Base-by-base conservation (phyloP, 495 filamentous ascomycete species). In the Neurospora pannonica region DNA sequence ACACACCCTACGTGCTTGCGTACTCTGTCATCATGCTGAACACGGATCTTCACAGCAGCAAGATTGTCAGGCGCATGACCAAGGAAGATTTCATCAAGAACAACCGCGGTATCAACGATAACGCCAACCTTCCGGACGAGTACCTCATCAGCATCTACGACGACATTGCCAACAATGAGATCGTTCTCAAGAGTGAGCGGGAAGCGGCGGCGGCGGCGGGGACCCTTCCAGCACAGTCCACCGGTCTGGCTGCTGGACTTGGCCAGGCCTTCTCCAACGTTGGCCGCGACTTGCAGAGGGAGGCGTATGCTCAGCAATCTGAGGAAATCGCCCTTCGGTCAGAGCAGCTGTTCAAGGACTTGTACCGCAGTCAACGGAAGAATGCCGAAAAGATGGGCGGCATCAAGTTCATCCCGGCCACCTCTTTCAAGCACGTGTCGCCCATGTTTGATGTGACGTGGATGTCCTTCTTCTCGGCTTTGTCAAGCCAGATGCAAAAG, bases 371-470 rank as follows among this genome's bases (percentile, higher is more conserved):
- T 40, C 95, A 99, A 79, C 89, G 92, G 42, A 92, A 89, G 78
- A 92, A 91, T 70, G 88, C 92, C 3, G 85, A 92, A 6, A 92
- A 90, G 74, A 62, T 34, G 54, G 86, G 90, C 19, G 88, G 88
- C 7, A 85, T 90, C 37, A 94, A 89, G 76, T 99, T 94, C 81
- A 96, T 98, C 75, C 91, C 93, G 15, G 96, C 97, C 1, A 93
- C 93, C 1, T 97, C 94, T 0, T 95, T 93, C 80, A 95, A 92
- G 75, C 96, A 99, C 82, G 92, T 97, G 71, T 96, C 96, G 0
- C 94, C 96, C 4, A 99, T 99, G 95, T 99, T 99, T 77, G 95
- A 98, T 76, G 95, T 97, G 19, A 97, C 93, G 0, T 99, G 96
- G 96, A 99, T 98, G 95, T 96, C 95, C 24, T 97, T 97, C 83